Evolutionary conservation across 2,329 filamentous ascomycete genomes (phyloP), one percentile per base, ranked within the genome.

Genomic region (Pyrenophora tritici-repentis): DNA sequence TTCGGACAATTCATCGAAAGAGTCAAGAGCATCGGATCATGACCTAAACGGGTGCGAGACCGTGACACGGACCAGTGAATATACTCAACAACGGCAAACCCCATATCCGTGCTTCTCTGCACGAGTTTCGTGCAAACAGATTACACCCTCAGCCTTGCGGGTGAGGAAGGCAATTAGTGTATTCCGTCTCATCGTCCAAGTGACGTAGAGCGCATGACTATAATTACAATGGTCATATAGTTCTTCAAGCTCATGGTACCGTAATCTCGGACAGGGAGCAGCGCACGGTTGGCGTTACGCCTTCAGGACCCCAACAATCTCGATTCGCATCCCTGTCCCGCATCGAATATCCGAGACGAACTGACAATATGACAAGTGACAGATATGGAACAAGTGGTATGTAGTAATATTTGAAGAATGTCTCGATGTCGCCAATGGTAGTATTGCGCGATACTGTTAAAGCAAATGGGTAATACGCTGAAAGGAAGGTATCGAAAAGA

Each of bases 211-310:
- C 47, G 47, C 42, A 50, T 47, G 49, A 55, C 47, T 62, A 62
- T 52, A 58, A 63, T 65, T 65, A 67, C 62, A 65, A 61, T 42
- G 8, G 48, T 53, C 42, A 48, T 53, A 50, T 50, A 37, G 40
- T 55, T 53, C 51, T 41, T 52, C 43, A 50, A 62, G 57, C 41
- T 24, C 38, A 16, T 26, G 32, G 33, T 22, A 34, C 34, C 35
- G 53, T 46, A 45, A 58, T 55, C 63, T 62, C 41, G 64, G 64
- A 26, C 39, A 35, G 35, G 45, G 35, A 53, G 45, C 42, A 39
- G 41, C 33, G 50, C 50, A 47, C 46, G 47, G 39, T 55, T 17
- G 34, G 39, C 43, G 42, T 47, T 35, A 43, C 41, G 43, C 14
- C 51, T 44, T 43, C 47, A 47, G 34, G 47, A 42, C 43, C 22